These are phyloP conservation scores for Hyphopichia wangnamkhiaoensis DNA, from an alignment of 1,139 yeast species.

Conservation along the genomic window DNA sequence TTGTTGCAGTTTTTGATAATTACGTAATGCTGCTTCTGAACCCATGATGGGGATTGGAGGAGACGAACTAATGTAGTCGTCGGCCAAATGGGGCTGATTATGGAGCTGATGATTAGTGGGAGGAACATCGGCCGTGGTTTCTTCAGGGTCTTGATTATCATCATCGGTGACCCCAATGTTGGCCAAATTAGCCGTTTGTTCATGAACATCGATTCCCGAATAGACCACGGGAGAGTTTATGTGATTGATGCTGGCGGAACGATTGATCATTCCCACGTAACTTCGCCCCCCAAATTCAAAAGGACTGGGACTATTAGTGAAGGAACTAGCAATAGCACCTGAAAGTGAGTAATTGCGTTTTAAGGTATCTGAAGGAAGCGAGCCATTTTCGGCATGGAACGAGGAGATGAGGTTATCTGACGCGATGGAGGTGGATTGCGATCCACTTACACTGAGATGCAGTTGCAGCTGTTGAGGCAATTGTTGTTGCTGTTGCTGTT, in stretches of 20 bases:
- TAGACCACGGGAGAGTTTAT: constrained; percentile 41
- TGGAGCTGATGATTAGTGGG: not conserved
- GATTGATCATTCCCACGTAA: constrained; percentile 35
- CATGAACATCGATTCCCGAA: constrained; percentile 55
- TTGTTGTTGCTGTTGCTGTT: not conserved
- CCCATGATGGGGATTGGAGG: constrained; percentile 28
- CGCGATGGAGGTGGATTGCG: not conserved
- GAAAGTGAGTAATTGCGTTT: not conserved
- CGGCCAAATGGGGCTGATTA: not conserved
- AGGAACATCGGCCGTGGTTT: constrained; percentile 1
- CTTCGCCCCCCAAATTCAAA: constrained; percentile 50
- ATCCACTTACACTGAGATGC: no score
- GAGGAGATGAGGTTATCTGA: not conserved
- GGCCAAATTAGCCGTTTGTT: constrained; percentile 65
- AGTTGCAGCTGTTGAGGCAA: not conserved
- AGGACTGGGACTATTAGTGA: constrained; percentile 17
- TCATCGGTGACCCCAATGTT: constrained; percentile 57
- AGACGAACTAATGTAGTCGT: constrained; percentile 19
- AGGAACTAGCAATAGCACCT: not conserved
- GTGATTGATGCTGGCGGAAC: constrained; percentile 17
- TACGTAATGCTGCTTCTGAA: not conserved
- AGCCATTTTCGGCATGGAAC: not conserved
- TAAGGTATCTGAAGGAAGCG: not conserved
- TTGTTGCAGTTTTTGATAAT: not conserved
- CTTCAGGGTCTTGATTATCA: constrained; percentile 15